Base-by-base conservation (phyloP, 768 basidiomycete species). In the Kwoniella europaea region DNA sequence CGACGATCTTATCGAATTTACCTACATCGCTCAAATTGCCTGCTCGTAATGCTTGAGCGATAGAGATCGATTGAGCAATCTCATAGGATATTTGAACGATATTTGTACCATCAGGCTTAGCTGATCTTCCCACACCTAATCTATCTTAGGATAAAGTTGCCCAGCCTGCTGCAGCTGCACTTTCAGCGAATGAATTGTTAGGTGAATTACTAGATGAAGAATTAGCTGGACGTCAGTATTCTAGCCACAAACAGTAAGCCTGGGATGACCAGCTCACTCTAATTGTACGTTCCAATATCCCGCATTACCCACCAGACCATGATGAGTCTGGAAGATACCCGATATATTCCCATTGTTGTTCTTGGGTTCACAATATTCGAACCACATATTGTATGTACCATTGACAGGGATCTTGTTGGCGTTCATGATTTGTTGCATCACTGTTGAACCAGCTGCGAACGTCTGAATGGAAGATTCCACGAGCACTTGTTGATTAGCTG, bases 111-210 rank as follows among this genome's bases (percentile, higher is more conserved):
- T 79, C 69, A 10, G 78, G 78, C 44, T 77, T 72, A 52, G 72
- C 72, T 16, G 78, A 79, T 46, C 64, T 63, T 5, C 76, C 76
- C 41, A 77, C 76, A 52, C 78, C 78, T 13, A 79, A 64, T 53
- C 78, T 70, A 52, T 79, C 78, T 63, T 79, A 79, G 5, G 75
- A 71, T 1, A 79, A 71, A 4, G 78, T 79, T 9, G 78, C 73
- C 69, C 69, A 71, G 4, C 65, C 74, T 4, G 73, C 73, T 20
- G 71, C 73, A 4, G 74, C 74, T n/a, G 76, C 76, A 52, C 54
- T 62, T 52, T 77, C 69, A 52, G 70, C 74, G 43, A 77, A 77
- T n/a, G 76, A 77, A 53, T 77, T 69, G 58, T 73, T 60, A 59
- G 69, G 65, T 16, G 65, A 67, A 46, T 67, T 59, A 46, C 65